Evolutionary conservation across 208 protist species (phyloP), one percentile per base, ranked within the genome.

Genomic region (Borovskyia barvae): DNA sequence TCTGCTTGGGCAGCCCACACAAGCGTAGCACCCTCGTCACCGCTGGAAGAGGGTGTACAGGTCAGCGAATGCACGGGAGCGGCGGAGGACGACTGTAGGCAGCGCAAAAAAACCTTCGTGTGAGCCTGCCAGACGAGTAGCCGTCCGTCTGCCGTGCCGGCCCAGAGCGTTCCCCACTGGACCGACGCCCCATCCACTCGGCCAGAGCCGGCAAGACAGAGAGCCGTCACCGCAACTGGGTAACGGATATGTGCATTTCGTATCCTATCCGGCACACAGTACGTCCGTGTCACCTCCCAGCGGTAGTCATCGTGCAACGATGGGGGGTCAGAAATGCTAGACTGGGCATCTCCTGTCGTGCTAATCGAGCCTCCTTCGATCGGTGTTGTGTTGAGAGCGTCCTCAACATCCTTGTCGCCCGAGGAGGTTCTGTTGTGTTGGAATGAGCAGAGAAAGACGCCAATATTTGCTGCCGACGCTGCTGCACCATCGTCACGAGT

Each of bases 1-100:
- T 74, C 70, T n/a, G 69, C 58, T 41, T 79, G 75, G 15, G 60
- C 66, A 15, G 68, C 64, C 79, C 74, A 85, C 20, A 82, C 66
- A 15, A 73, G 17, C 9, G 42, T 35, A 0, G 55, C 32, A 14
- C 25, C 42, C 25, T 19, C 19, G 15, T 17, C 9, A 14, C 28
- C 17, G 12, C 24, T 1, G 24, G 15, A 17, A 4, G 42, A 26
- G 3, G 45, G 19, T 9, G 55, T 36, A 11, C 29, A 36, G 19
- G 49, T 52, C 33, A 66, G 57, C 15, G 35, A 30, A 52, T 60
- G 58, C 36, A 74, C 59, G 15, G 72, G 66, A 0, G 61, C n/a
- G 4, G 59, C n/a, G 5, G 67, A 72, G 20, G 29, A 46, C 12
- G 59, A 62, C 25, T 26, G 42, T 12, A 83, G 49, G 47, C 48